Base-by-base conservation (phyloP, 768 basidiomycete species). In the Mycena rebaudengoi region DNA sequence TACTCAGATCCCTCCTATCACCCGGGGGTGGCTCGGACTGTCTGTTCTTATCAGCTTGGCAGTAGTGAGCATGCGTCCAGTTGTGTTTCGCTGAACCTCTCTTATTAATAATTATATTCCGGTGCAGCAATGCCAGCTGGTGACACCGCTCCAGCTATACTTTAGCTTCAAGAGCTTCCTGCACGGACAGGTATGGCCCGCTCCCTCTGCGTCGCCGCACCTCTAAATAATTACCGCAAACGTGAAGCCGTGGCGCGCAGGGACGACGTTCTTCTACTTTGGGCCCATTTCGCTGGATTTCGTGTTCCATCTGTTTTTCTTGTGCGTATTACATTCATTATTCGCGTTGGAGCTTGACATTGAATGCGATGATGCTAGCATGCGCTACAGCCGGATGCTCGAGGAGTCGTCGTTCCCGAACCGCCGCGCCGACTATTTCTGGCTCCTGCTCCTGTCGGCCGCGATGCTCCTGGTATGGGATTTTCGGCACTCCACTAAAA, bases 241-340 rank as follows among this genome's bases (percentile, higher is more conserved):
- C 33, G 10, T 18, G 30, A 61, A 98, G 95, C 83, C 90, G 68
- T 98, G 96, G 96, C 86, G 97, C 28, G 85, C 88, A 45, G 76
- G 91, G 40, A 96, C 96, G 28, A 97, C 92, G 12, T 99, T 99
- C 84, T 91, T 96, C 71, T 99, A 96, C 78, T 99, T 98, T 78
- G 98, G 97, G 12, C 86, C 91, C 1, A 88, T 99, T 72, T 95
- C 92, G 5, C 80, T 99, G 21, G 97, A 99, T 76, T 95, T 98
- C 69, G 85, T 97, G 61, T 98, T 99, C 78, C 97, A 99, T 75
- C 84, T 99, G 54, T 98, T 98, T 83, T 99, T 99, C 84, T 98
- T 99, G 97, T 97, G 74, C 76, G 96, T 81, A 2, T 26, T 40
- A 11, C 32, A 23, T 18, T 35, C 23, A 8, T 39, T 20, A 7